Evolutionary conservation across 768 basidiomycete genomes (phyloP), one percentile per base, ranked within the genome.

Genomic region (Lactarius deliciosus): DNA sequence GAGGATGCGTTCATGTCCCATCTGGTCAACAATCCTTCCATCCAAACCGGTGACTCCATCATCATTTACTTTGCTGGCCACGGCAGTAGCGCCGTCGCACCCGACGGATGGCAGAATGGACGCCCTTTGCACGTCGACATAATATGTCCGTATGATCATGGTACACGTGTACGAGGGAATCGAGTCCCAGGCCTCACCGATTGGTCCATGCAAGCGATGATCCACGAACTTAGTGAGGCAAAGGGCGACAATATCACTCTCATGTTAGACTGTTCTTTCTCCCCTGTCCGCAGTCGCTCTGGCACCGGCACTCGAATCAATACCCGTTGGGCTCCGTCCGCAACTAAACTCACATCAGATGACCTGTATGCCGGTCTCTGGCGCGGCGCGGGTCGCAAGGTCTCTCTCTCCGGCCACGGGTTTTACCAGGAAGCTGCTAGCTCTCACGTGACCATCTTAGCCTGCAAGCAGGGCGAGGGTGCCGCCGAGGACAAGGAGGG

Each of bases 61-160:
- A 69, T 90, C 68, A 74, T 90, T 59, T 90, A 88, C 71, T 90
- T 89, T 72, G 86, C 89, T 43, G 89, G 89, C n/a, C 88, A 90
- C 73, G 89, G 89, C 30, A 86, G 85, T 72, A 79, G 75, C 62
- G 72, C 86, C 53, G 74, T 77, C 16, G 82, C 86, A n/a, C 88
- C 88, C 59, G 74, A 76, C 41, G 84, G 81, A 60, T 90, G 89
- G 89, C 85, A 82, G 72, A 79, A 81, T 66, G 74, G 75, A 45
- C 78, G 77, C 41, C 73, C 77, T 60, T 74, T 75, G 57, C 72
- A 74, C 32, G 85, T 86, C 18, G 81, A 89, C 70, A 81, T 89
- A 63, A 73, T 90, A 38, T 89, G 87, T 73, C 80, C 89, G 25
- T 85, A 86, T 69, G 89, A 90, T 71, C 83, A 86, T 64, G 86